A percentile compares a stretch with the other conserved stretches of the same genome.
Conservation (phyloP, 2,329 filamentous ascomycete species). For the Penicillium sp. region DNA sequence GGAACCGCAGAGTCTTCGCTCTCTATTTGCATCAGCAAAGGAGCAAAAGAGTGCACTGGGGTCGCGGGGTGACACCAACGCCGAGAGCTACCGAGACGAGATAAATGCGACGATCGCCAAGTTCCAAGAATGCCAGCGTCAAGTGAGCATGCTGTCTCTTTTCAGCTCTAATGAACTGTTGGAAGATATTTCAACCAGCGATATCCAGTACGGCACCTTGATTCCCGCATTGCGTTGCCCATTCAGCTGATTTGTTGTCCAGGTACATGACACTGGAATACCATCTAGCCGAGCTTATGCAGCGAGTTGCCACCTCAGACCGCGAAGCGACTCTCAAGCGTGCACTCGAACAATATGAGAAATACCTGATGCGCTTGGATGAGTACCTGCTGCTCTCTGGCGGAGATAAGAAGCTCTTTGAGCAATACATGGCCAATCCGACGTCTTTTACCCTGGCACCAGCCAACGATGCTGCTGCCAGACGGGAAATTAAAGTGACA, state of each 20-base stretch:
- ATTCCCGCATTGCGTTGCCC: not conserved
- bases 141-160: constrained; percentile 62
- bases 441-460: constrained; percentile 64
- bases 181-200: constrained; percentile 76
- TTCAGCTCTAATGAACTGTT: constrained; percentile 85
- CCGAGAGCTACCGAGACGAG: constrained; percentile 57
- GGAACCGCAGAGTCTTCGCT: constrained; percentile 47
- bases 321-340: constrained; percentile 55
- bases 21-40: constrained; percentile 50
- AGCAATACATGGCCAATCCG: constrained; percentile 63
- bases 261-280: constrained; percentile 70
- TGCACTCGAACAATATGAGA: constrained; percentile 65
- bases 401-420: constrained; percentile 60
- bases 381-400: constrained; percentile 63
- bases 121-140: constrained; percentile 63
- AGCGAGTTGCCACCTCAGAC: constrained; percentile 55
- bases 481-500: constrained; percentile 74
- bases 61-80: constrained; percentile 55
- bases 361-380: constrained; percentile 67
- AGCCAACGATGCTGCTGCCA: constrained; percentile 56
- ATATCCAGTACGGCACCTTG: constrained; percentile 55
- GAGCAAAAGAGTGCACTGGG: constrained; percentile 51
- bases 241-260: constrained; percentile 17
- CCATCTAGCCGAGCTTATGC: constrained; percentile 68
- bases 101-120: constrained; percentile 58